Evolutionary conservation across 192 early-diverging fungal genomes (phyloP).

Genomic region (Coemansia sp.): DNA sequence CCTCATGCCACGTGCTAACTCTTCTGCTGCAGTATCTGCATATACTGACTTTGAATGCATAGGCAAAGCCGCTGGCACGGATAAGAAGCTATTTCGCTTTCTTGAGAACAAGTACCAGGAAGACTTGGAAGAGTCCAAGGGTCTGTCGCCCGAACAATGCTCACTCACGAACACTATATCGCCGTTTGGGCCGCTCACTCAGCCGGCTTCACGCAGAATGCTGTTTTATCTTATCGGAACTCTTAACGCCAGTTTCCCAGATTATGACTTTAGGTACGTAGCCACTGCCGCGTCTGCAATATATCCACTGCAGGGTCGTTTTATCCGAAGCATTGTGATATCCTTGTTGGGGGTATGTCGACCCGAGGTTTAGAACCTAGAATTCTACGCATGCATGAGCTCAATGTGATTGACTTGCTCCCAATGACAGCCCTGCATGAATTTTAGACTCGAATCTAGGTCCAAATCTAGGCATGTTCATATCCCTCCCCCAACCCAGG

Average conservation of each 20-base stretch:
- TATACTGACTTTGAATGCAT: conserved; percentile 3
- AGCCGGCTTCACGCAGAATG: conserved; percentile 79
- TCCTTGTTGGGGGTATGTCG: too few relatives aligned
- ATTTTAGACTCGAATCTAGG: too few relatives aligned
- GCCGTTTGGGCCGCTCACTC: conserved; percentile 87
- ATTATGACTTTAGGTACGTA: conserved; percentile 94
- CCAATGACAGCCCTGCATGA: conserved; percentile 5
- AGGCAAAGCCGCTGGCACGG: conserved; percentile 92
- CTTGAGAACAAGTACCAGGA: conserved; percentile 81
- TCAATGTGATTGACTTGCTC: conserved; percentile 9
- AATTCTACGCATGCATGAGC: too few relatives aligned
- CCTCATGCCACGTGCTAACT: too few relatives aligned
- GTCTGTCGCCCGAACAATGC: conserved; percentile 64
- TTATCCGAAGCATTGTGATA: conserved; percentile 3
- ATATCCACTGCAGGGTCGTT: background rate
- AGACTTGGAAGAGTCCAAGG: conserved; percentile 61
- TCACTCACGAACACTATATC: conserved; percentile 68
- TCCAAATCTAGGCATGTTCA: too few relatives aligned
- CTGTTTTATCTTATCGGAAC: conserved; percentile 95
- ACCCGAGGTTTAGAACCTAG: too few relatives aligned
- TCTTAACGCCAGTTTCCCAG: conserved; percentile 92
- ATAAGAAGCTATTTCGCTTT: conserved; percentile 88
- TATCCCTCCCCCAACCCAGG: too few relatives aligned
- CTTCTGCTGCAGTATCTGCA: too few relatives aligned
- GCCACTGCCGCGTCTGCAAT: conserved; percentile 24